Evolutionary conservation across 495 filamentous ascomycete species (phyloP), one percentile per base, ranked within the genome.

Genomic region (Penicillium waksmanii): DNA sequence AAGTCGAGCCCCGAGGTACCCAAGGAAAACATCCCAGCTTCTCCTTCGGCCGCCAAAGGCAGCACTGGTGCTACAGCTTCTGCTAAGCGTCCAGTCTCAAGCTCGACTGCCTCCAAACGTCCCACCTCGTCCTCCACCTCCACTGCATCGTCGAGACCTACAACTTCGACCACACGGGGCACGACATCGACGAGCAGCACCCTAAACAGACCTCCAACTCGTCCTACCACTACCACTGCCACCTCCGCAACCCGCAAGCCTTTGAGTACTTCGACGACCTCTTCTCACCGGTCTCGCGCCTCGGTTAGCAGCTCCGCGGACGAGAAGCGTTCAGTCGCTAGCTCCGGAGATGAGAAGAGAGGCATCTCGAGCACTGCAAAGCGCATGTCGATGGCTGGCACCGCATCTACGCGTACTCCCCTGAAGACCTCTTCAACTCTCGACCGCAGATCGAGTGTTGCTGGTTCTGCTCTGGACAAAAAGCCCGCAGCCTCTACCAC

Each of bases 261-360:
- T 1, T 60, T 76, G 58, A 71, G 72, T 60, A 72, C 66, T 15
- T 73, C 78, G 4, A 78, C 76, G 10, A 70, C 73, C 19, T 68
- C 77, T 34, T 73, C 75, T 25, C 78, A 81, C 42, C 73, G 77
- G 13, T 77, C 78, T 34, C 76, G 76, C 6, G 71, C 73, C 6
- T 81, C 78, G 5, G 63, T 80, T 48, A 78, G 76, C 59, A 80
- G 78, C 63, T 80, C 77, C n/a, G 77, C 77, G 6, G 78, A 81
- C 58, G 78, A 81, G 57, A 81, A 78, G 57, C 70, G 72, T 4
- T 79, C 75, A 15, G 62, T 77, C 53, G 70, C 73, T 13, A 80
- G 76, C 58, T 81, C 78, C 9, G 76, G 77, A 31, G 78, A 81
- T 57, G 78, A 81, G 55, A 78, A 71, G 61, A 72, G 69, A 27